A percentile compares a stretch with the other conserved stretches of the same genome.
Conservation (phyloP, 2,329 filamentous ascomycete species). For the Knufia fluminis region DNA sequence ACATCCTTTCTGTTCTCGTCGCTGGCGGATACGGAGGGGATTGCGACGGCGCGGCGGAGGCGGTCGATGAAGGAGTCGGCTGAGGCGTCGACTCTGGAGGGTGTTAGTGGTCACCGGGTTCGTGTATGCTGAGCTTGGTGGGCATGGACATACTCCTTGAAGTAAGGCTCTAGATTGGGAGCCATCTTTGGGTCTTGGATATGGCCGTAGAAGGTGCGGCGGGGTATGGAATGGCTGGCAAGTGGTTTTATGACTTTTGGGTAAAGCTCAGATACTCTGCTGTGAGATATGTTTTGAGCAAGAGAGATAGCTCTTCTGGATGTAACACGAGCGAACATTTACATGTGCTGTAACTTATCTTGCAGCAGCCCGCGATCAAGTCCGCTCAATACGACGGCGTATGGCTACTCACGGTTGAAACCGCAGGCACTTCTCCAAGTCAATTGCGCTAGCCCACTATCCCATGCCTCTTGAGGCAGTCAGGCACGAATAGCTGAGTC, state of each 20-base stretch:
- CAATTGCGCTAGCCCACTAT: too few relatives aligned
- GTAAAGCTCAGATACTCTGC: neutral
- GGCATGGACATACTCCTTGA: slow-evolving; percentile 60
- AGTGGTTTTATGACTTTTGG: neutral
- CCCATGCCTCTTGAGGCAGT: too few relatives aligned
- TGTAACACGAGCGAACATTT: slow-evolving; percentile 1
- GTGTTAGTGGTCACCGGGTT: slow-evolving; percentile 5
- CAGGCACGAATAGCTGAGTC: too few relatives aligned
- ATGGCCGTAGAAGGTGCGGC: slow-evolving; percentile 36
- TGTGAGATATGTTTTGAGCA: slow-evolving; percentile 2
- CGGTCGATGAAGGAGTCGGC: slow-evolving; percentile 73
- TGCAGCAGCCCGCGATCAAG: slow-evolving; percentile 4
- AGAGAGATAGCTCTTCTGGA: neutral
- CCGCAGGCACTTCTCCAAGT: neutral
- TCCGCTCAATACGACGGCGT: slow-evolving; percentile 4
- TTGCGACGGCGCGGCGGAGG: slow-evolving; percentile 83
- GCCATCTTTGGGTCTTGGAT: slow-evolving; percentile 61
- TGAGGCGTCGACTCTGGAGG: slow-evolving; percentile 58
- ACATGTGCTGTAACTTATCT: neutral
- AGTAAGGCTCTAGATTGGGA: slow-evolving; percentile 81
- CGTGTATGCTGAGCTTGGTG: neutral
- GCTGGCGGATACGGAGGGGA: slow-evolving; percentile 90
- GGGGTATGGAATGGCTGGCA: neutral
- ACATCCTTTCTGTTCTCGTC: slow-evolving; percentile 84
- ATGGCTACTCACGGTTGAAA: slow-evolving; percentile 7